phyloP scores from a whole-genome alignment of 306 rosid species.

The Acacia acuminata region DNA sequence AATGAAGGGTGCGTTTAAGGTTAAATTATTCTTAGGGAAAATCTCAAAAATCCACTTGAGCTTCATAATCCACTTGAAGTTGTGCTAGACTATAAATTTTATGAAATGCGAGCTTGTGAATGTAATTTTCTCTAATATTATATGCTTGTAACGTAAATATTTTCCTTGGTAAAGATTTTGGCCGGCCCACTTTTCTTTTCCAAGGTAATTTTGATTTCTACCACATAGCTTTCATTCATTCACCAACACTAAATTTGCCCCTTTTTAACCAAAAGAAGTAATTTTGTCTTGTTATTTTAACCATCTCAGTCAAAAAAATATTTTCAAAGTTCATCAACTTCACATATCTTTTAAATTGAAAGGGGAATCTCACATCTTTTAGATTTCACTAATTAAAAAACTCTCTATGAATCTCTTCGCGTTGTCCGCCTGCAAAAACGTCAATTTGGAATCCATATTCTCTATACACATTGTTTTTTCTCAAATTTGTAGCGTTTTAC shows the following conservation, averaged over 20 bases:
- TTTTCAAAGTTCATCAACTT: not conserved
- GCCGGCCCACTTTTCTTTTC: constrained; percentile 4
- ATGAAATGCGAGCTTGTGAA: not conserved
- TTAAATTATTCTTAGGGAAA: no score
- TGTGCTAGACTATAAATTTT: not conserved
- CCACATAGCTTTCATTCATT: not conserved
- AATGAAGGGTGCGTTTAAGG: no score
- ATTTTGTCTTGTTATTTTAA: not conserved
- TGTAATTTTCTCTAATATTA: not conserved
- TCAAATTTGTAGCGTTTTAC: not conserved
- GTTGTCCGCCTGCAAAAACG: not conserved
- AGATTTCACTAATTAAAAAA: not conserved
- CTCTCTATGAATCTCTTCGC: not conserved
- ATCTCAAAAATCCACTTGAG: no score
- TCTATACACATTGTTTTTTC: not conserved
- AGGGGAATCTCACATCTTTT: not conserved
- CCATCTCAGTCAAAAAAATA: not conserved
- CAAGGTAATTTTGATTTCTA: constrained; percentile 25
- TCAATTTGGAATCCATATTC: not conserved
- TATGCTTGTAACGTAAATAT: not conserved
- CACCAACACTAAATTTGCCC: not conserved
- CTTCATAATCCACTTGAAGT: no score
- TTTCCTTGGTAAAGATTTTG: constrained; percentile 18
- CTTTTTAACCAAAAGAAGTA: not conserved
- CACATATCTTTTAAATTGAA: not conserved